These are phyloP conservation scores for Psilocybe cyanescens DNA, from an alignment of 768 basidiomycete genomes.

Conservation along the genomic window DNA sequence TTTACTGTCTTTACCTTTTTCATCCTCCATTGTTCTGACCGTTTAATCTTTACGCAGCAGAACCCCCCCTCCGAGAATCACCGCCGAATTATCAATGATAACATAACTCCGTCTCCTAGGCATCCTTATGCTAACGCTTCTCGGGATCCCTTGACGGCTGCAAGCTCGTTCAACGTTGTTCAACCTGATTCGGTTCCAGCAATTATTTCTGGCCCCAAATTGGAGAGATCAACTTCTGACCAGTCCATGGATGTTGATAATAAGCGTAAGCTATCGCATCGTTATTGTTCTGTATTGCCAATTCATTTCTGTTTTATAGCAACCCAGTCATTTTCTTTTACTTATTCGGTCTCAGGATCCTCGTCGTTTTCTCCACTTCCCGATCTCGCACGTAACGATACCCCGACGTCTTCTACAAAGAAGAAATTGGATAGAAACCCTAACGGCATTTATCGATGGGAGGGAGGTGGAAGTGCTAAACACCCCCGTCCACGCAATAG, in stretches of 20 bases:
- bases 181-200: background rate
- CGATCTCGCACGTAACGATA: background rate
- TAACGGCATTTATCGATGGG: conserved; percentile 74
- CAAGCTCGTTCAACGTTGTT: background rate
- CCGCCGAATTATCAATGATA: background rate
- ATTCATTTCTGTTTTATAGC: background rate
- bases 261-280: background rate
- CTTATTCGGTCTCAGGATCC: background rate
- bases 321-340: background rate
- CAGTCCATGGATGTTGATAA: background rate
- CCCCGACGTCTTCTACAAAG: conserved; percentile 41
- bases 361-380: background rate
- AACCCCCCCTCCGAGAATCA: background rate
- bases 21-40: background rate
- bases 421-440: conserved; percentile 71
- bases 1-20: background rate
- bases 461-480: conserved; percentile 77
- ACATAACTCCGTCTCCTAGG: background rate
- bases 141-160: background rate
- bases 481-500: conserved; percentile 56
- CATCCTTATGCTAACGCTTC: background rate
- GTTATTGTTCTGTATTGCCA: background rate
- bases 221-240: background rate
- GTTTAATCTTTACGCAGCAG: background rate
- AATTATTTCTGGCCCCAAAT: background rate